Percentiles rank a stretch among this genome's conserved stretches.
Evolutionary conservation across 1,284 basidiomycete genomes (phyloP).

Genomic region (Somion occarium): DNA sequence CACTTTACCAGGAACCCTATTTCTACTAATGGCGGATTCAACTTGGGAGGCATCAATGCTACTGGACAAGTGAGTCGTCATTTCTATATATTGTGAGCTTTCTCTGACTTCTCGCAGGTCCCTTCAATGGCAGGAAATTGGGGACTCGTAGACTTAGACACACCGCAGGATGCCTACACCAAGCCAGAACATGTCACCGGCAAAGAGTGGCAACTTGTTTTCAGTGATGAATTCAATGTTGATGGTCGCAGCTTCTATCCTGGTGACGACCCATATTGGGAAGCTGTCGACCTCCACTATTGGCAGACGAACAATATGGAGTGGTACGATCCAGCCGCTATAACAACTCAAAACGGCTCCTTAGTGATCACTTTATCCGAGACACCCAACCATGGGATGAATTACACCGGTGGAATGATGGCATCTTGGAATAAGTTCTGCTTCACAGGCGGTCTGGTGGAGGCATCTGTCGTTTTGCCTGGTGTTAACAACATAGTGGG

Average conservation of each 20-base stretch:
- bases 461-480: slow-evolving; percentile 72
- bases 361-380: slow-evolving; percentile 72
- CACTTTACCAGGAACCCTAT: slow-evolving; percentile 51
- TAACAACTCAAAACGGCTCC: slow-evolving; percentile 71
- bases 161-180: not conserved
- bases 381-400: slow-evolving; percentile 60
- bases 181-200: not conserved
- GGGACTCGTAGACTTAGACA: slow-evolving; percentile 1
- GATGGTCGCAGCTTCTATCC: slow-evolving; percentile 74
- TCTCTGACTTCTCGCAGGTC: slow-evolving; percentile 4
- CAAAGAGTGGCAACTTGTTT: slow-evolving; percentile 47
- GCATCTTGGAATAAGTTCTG: slow-evolving; percentile 88
- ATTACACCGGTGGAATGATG: slow-evolving; percentile 66
- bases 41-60: slow-evolving; percentile 78
- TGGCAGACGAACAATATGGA: slow-evolving; percentile 52
- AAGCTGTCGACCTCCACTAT: slow-evolving; percentile 60
- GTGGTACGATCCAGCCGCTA: slow-evolving; percentile 70
- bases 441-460: slow-evolving; percentile 78
- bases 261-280: slow-evolving; percentile 53
- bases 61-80: slow-evolving; percentile 60
- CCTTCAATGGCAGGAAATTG: slow-evolving; percentile 61
- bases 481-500: slow-evolving; percentile 51
- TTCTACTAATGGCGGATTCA: slow-evolving; percentile 63
- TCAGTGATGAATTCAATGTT: slow-evolving; percentile 83
- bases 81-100: not conserved